Evolutionary conservation across 2,329 filamentous ascomycete genomes (phyloP).

Genomic region (Neocatenulostroma microsporum): DNA sequence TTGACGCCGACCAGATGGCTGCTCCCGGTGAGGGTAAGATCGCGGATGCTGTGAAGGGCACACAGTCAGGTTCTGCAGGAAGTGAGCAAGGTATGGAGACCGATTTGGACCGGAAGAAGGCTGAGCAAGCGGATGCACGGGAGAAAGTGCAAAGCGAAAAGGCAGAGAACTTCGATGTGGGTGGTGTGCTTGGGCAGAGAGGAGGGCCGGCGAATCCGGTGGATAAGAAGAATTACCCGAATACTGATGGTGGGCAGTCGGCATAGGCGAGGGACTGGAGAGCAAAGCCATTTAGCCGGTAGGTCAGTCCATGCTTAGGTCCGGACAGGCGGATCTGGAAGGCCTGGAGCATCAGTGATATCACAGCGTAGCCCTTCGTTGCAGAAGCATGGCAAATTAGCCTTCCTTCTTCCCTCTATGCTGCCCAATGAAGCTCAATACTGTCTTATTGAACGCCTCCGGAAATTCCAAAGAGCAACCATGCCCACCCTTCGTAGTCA

Average conservation of each 20-base stretch:
- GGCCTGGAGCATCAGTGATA: too few species aligned
- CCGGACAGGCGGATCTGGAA: too few species aligned
- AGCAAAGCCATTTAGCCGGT: too few species aligned
- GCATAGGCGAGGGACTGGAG: too few species aligned
- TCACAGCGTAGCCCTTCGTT: too few species aligned
- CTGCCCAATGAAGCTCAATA: slow-evolving; percentile 13
- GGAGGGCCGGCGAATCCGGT: slow-evolving; percentile 39
- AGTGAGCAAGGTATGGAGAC: slow-evolving; percentile 34
- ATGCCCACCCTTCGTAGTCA: slow-evolving; percentile 19
- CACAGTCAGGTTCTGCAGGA: slow-evolving; percentile 26
- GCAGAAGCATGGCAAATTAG: too few species aligned
- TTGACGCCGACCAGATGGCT: slow-evolving; percentile 43
- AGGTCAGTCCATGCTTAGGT: too few species aligned
- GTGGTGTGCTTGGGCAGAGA: slow-evolving; percentile 37
- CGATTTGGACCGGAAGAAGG: slow-evolving; percentile 45
- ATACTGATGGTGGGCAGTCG: too few species aligned
- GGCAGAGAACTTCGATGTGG: slow-evolving; percentile 31
- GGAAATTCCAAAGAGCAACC: slow-evolving; percentile 19
- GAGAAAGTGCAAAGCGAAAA: slow-evolving; percentile 35
- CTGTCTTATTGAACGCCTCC: slow-evolving; percentile 15
- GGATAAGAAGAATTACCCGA: slow-evolving; percentile 27
- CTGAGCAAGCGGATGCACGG: slow-evolving; percentile 38
- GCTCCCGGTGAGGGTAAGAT: slow-evolving; percentile 41
- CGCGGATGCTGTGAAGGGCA: slow-evolving; percentile 36
- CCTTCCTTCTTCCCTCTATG: too few species aligned